Percentiles rank a stretch among this genome's conserved stretches.
phyloP scores from a whole-genome alignment of 176 grass and related monocot genomes.

The Avena eriantha region DNA sequence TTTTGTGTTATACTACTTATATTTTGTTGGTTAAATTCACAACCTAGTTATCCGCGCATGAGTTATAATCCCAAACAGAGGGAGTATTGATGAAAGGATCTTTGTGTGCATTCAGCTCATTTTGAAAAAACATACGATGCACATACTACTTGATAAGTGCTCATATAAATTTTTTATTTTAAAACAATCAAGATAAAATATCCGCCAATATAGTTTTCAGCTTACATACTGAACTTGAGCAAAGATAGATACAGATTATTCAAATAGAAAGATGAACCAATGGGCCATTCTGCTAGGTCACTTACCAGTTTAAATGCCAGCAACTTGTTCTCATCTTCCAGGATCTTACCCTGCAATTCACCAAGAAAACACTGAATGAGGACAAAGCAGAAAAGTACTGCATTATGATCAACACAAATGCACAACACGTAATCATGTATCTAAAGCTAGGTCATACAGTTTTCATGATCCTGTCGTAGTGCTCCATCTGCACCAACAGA shows the following conservation, averaged over 20 bases:
- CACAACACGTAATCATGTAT: slow-evolving; percentile 16
- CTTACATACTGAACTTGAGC: neutral
- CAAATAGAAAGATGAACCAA: neutral
- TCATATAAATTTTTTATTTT: neutral
- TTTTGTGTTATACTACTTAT: too few relatives aligned
- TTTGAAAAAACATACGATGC: neutral
- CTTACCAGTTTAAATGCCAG: slow-evolving; percentile 76
- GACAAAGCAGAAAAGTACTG: slow-evolving; percentile 1
- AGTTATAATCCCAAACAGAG: too few relatives aligned
- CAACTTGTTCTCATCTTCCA: slow-evolving; percentile 95
- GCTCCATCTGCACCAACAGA: slow-evolving; percentile 72
- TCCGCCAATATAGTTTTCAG: neutral
- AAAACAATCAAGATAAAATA: neutral
- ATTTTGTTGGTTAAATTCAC: too few relatives aligned
- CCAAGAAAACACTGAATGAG: slow-evolving; percentile 35
- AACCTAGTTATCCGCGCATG: too few relatives aligned
- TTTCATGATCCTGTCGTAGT: slow-evolving; percentile 65
- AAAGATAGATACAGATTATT: slow-evolving; percentile 16
- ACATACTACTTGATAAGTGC: neutral
- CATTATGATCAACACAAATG: slow-evolving; percentile 22
- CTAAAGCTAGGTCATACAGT: slow-evolving; percentile 53
- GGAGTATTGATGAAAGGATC: neutral
- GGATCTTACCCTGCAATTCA: slow-evolving; percentile 60
- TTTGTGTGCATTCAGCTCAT: neutral
- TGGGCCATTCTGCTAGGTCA: slow-evolving; percentile 16